Evolutionary conservation across 2,329 filamentous ascomycete genomes (phyloP), one percentile per base, ranked within the genome.

Genomic region (Aspergillus ustus): DNA sequence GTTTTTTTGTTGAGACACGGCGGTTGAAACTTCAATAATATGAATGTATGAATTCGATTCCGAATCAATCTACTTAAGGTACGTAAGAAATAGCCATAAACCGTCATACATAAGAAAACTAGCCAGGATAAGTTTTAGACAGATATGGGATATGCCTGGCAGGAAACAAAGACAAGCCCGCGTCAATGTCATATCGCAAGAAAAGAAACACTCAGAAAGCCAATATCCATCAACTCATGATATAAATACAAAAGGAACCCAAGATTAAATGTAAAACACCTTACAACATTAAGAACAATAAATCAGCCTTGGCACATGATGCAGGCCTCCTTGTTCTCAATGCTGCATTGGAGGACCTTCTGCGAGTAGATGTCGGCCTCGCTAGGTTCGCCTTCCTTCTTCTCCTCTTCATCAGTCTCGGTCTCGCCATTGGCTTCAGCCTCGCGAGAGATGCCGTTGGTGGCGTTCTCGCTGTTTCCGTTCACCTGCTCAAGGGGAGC

Each of bases 361-460:
- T 98, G 91, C 0, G 94, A 94, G 79, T 97, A 99, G 70, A 99
- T 99, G 75, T 99, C 94, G 54, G 87, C 87, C 77, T 97, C 93
- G 11, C 91, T 87, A 68, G 90, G 88, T 66, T 89, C 86, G 72
- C 85, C 92, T 65, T 90, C 87, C 25, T 87, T 84, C 61, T 90
- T 85, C 50, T 84, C 84, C 70, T 96, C 93, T 74, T 96, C 92
- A 58, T 77, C 78, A 7, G 29, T 52, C 52, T 76, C 70, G 54
- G 54, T 70, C 40, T 53, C 62, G 15, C 44, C 51, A 31, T 57
- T 61, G 15, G 8, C 54, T 22, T 59, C 58, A 57, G 70, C 43
- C 63, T 86, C 85, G 61, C 86, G 83, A 45, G 69, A 72, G 7
- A 79, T 74, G 63, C 67, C 52, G 60, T 62, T 31, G 43, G 28